These are phyloP conservation scores for Rhizomucor miehei DNA, from an alignment of 371 early-diverging fungal species.

Conservation along the genomic window DNA sequence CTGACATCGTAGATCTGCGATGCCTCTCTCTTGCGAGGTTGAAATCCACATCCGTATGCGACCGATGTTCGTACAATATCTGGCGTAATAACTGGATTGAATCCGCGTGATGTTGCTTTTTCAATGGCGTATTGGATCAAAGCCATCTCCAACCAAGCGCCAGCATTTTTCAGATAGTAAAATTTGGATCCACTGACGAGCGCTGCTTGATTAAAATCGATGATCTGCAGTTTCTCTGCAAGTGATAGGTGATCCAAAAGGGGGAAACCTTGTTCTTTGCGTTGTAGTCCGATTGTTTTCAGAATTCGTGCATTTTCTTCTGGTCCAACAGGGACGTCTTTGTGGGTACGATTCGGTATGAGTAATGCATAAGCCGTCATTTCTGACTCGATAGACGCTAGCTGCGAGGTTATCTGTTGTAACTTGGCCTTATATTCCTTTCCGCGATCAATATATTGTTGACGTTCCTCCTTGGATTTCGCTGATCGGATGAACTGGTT, in stretches of 20 bases:
- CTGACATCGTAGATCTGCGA: conserved; percentile 84
- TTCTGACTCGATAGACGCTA: conserved; percentile 37
- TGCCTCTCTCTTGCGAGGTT: conserved; percentile 70
- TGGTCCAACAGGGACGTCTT: conserved; percentile 63
- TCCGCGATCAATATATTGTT: conserved; percentile 11
- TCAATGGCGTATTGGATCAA: conserved; percentile 83
- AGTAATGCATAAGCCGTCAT: conserved; percentile 56
- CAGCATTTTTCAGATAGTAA: conserved; percentile 83
- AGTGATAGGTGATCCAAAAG: conserved; percentile 72
- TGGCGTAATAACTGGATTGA: conserved; percentile 75
- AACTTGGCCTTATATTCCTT: conserved; percentile 42
- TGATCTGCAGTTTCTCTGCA: conserved; percentile 57
- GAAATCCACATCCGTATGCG: conserved; percentile 89
- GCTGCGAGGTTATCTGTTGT: conserved; percentile 28
- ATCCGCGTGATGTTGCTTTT: conserved; percentile 73
- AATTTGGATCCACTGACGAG: conserved; percentile 83
- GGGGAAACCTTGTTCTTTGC: conserved; percentile 12
- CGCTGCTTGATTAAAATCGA: conserved; percentile 87
- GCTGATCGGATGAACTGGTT: conserved; percentile 16
- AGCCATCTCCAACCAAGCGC: conserved; percentile 84
- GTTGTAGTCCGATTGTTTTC: conserved; percentile 34
- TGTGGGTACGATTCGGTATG: conserved; percentile 75
- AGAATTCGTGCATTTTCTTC: conserved; percentile 59
- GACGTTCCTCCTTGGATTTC: conserved; percentile 15
- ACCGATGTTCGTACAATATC: conserved; percentile 82